Base-by-base conservation (phyloP, 2,329 filamentous ascomycete genomes). In the Aspergillus glaucus region DNA sequence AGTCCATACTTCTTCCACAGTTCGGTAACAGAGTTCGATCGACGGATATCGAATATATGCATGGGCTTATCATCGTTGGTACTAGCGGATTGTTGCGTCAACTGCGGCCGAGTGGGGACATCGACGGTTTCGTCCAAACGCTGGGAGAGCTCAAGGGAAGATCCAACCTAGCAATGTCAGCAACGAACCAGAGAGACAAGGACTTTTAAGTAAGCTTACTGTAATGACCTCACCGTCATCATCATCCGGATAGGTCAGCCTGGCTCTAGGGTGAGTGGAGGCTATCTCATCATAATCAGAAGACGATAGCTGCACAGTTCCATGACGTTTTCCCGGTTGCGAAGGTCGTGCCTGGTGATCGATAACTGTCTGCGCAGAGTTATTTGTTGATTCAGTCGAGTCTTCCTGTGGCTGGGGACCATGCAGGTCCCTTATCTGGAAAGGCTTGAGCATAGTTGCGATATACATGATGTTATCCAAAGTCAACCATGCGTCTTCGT, bases 21-120 rank as follows among this genome's bases (percentile, higher is more conserved):
- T 42, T 70, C 62, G 5, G 63, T 62, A 10, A 70, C 61, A 7
- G 68, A 68, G 39, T 65, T 66, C 34, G 69, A 65, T 45, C 68
- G 66, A 49, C 62, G 63, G 48, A 75, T 73, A 53, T 75, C 72
- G 55, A 76, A 76, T 42, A 74, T 60, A 56, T 76, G 73, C 61
- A 74, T 70, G 17, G 65, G 60, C 22, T 50, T 55, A 24, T 61
- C 54, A 36, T 51, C 22, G 41, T 48, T 44, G 12, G 34, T n/a
- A 34, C 46, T 45, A 19, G 49, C 22, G 9, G 55, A 43, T 36
- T 50, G 40, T 15, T 51, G 43, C 42, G 47, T 34, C 24, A 52
- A 43, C 17, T 52, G 47, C 21, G 52, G 44, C 22, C 40, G 48
- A 7, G 48, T 40, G 10, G 47, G 30, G 32, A 48, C 41, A 39